A percentile compares a stretch with the other conserved stretches of the same genome.
Evolutionary conservation across 23 red algal species (phyloP).

Genomic region (Gracilariopsis chorda): DNA sequence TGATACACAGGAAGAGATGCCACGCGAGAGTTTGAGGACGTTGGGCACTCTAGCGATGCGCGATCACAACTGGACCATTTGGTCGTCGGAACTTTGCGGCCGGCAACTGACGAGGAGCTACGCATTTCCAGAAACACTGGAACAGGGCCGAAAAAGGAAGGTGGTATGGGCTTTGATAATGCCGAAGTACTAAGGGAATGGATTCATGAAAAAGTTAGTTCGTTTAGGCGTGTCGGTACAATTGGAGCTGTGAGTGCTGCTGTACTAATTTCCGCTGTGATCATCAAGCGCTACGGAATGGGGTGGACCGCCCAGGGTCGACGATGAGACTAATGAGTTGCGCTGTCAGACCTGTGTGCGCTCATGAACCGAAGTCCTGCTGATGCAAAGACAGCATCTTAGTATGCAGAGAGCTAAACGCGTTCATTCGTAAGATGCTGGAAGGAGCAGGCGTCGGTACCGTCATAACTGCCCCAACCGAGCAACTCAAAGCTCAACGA

Average conservation of each 20-base stretch:
- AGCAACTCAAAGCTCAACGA: too few species aligned
- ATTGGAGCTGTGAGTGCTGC: neutral
- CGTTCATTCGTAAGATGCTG: too few species aligned
- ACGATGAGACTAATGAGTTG: neutral
- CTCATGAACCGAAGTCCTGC: too few species aligned
- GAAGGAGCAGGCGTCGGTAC: too few species aligned
- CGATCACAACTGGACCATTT: slow-evolving; percentile 75
- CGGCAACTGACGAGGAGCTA: slow-evolving; percentile 63
- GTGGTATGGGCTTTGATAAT: neutral
- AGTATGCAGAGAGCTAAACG: too few species aligned
- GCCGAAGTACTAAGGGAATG: neutral
- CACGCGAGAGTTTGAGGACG: slow-evolving; percentile 96
- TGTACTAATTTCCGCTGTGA: neutral
- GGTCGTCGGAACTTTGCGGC: slow-evolving; percentile 69
- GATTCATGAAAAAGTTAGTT: neutral
- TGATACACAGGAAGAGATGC: slow-evolving; percentile 83
- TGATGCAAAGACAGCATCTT: too few species aligned
- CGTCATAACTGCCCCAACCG: too few species aligned
- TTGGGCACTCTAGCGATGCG: slow-evolving; percentile 91
- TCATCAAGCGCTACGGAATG: slow-evolving; percentile 9
- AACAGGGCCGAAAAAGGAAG: neutral
- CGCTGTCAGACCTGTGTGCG: too few species aligned
- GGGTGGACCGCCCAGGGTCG: slow-evolving; percentile 9
- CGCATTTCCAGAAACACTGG: slow-evolving; percentile 6
- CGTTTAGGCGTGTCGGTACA: neutral